Conservation (phyloP, 2,329 filamentous ascomycete species). For the Ilyonectria mors-panacis region DNA sequence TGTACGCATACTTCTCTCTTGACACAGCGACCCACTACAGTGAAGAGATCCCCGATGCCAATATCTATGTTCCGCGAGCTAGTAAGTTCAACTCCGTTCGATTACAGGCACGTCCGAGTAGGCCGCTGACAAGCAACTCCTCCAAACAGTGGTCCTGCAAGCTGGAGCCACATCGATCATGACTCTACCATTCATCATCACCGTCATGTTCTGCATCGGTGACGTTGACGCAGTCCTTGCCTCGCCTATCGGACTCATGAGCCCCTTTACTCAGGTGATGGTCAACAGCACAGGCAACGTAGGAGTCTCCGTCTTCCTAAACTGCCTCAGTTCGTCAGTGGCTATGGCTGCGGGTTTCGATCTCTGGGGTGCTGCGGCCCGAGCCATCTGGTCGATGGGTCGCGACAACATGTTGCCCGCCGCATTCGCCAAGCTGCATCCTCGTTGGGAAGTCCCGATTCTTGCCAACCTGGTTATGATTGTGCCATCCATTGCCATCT, state of each 20-base stretch:
- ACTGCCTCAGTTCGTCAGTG: constrained; percentile 15
- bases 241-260: constrained; percentile 20
- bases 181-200: constrained; percentile 16
- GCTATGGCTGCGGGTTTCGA: constrained; percentile 27
- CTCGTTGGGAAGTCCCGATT: constrained; percentile 17
- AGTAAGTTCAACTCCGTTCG: neutral
- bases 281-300: constrained; percentile 26
- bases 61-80: constrained; percentile 2
- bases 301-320: constrained; percentile 17
- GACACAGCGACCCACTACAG: constrained; percentile 11
- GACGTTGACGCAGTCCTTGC: neutral
- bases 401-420: constrained; percentile 25
- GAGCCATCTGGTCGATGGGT: constrained; percentile 31
- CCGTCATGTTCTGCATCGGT: constrained; percentile 17
- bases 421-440: constrained; percentile 20
- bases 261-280: constrained; percentile 25
- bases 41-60: constrained; percentile 11
- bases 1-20: constrained; percentile 12
- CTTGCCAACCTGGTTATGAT: constrained; percentile 23
- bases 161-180: constrained; percentile 6
- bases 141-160: constrained; percentile 2
- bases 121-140: neutral
- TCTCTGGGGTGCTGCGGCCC: constrained; percentile 27
- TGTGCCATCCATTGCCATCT: constrained; percentile 18
- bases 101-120: neutral